Evolutionary conservation across 1,284 basidiomycete species (phyloP), one percentile per base, ranked within the genome.

Genomic region (Cryptococcus neoformans): DNA sequence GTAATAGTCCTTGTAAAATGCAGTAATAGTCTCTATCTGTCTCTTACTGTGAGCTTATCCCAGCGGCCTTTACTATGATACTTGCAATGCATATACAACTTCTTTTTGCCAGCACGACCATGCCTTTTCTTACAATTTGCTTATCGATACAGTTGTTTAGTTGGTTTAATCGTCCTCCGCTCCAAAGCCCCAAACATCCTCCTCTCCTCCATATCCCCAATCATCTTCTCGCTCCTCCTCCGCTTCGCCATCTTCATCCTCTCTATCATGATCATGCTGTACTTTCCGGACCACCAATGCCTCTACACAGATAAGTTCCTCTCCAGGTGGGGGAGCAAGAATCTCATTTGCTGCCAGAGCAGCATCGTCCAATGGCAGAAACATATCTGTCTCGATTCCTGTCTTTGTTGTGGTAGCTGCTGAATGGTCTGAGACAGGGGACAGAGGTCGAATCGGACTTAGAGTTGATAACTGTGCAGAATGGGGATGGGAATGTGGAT

Each of bases 271-370:
- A 34, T 66, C 69, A 53, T 65, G 58, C 46, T 67, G 63, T 14
- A 62, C 54, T 54, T 78, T 78, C 11, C 75, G 58, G 42, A 78
- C 73, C 8, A 78, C 74, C 6, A 78, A 55, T 14, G 74, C 76
- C 58, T 78, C 76, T 16, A 78, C 76, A 59, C 76, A 78, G 40
- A 77, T 72, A 45, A 68, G 60, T 53, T 73, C 72, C n/a, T 64
- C 59, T n/a, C 53, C 58, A 6, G 37, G 6, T 35, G 42, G 49
- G 1, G 16, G 44, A 17, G 38, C 36, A 17, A 38, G 42, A 10
- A 16, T 35, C 4, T 17, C 35, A 39, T 37, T 47, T n/a, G 53
- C 10, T 16, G 44, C 16, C 44, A 53, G 46, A 4, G 36, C 44
- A n/a, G 34, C n/a, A 42, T 56, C 49, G 38, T 36, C 28, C 36